Percentiles rank a stretch among this genome's conserved stretches.
phyloP scores from a whole-genome alignment of 202 grass and related monocot genomes.

The Elaeis oleifera region DNA sequence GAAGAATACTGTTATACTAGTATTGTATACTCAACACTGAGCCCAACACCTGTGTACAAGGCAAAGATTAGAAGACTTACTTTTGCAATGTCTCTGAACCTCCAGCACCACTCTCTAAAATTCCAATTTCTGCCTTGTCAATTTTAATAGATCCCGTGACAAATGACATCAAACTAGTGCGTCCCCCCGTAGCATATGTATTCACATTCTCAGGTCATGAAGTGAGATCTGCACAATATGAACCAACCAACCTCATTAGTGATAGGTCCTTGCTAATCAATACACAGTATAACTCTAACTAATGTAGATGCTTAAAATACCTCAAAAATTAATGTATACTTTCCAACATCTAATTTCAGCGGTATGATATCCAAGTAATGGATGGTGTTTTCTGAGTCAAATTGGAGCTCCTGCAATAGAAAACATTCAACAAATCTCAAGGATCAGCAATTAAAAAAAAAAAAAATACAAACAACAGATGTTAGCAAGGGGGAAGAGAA shows the following conservation, averaged over 20 bases:
- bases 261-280: conserved; percentile 1
- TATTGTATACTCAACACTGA: no score
- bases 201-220: conserved; percentile 51
- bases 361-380: conserved; percentile 80
- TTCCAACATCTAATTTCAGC: conserved; percentile 89
- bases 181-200: conserved; percentile 66
- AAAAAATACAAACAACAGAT: background rate
- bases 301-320: conserved; percentile 32
- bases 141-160: conserved; percentile 74
- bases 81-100: conserved; percentile 56
- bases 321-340: conserved; percentile 83
- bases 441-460: background rate
- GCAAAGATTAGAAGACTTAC: conserved; percentile 28
- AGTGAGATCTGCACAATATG: conserved; percentile 51
- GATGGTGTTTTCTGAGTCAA: conserved; percentile 59
- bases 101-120: conserved; percentile 67
- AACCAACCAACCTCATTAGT: conserved; percentile 10
- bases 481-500: background rate
- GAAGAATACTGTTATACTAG: no score
- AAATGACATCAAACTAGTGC: conserved; percentile 34
- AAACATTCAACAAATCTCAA: no score
- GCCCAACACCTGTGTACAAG: no score
- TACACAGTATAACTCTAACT: conserved; percentile 9
- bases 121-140: conserved; percentile 72
- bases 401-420: conserved; percentile 63